Evolutionary conservation across 164 flowering plant species (phyloP).

Genomic region (Vitis labrusca): DNA sequence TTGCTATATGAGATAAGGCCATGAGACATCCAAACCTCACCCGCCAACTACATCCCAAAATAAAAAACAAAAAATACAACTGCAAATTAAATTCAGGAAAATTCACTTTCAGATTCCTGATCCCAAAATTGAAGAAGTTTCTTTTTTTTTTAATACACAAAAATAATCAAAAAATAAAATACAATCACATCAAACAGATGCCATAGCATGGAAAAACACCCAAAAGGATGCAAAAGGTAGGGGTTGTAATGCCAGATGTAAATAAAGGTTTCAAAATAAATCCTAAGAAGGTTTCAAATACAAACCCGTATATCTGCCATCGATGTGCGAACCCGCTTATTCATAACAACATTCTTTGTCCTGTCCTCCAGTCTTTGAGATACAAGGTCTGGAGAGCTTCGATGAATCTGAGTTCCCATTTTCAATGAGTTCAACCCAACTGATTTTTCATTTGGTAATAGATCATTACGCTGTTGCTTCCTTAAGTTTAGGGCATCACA

Average conservation of each 20-base stretch:
- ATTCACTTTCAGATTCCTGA: no score
- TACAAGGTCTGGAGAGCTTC: slow-evolving; percentile 44
- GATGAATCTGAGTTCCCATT: slow-evolving; percentile 54
- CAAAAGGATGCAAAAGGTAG: background rate
- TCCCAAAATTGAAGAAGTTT: no score
- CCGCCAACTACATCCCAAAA: slow-evolving; percentile 3
- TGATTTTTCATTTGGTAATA: slow-evolving; percentile 45
- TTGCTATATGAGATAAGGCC: background rate
- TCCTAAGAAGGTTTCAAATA: slow-evolving; percentile 12
- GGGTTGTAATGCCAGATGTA: background rate
- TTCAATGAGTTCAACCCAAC: slow-evolving; percentile 49
- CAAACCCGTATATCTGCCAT: slow-evolving; percentile 67
- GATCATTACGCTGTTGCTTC: slow-evolving; percentile 55
- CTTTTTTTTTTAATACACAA: no score
- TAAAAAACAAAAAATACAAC: background rate
- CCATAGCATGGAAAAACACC: background rate
- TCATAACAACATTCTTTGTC: slow-evolving; percentile 55
- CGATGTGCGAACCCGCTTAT: slow-evolving; percentile 79
- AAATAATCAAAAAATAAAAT: no score
- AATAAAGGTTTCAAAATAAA: background rate
- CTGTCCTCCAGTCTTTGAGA: slow-evolving; percentile 56
- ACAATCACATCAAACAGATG: no score
- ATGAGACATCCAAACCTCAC: background rate
- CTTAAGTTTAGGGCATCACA: slow-evolving; percentile 41
- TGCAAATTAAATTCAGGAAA: no score